Evolutionary conservation across 2,329 filamentous ascomycete species (phyloP), one percentile per base, ranked within the genome.

Genomic region (Grosmannia clavigera): DNA sequence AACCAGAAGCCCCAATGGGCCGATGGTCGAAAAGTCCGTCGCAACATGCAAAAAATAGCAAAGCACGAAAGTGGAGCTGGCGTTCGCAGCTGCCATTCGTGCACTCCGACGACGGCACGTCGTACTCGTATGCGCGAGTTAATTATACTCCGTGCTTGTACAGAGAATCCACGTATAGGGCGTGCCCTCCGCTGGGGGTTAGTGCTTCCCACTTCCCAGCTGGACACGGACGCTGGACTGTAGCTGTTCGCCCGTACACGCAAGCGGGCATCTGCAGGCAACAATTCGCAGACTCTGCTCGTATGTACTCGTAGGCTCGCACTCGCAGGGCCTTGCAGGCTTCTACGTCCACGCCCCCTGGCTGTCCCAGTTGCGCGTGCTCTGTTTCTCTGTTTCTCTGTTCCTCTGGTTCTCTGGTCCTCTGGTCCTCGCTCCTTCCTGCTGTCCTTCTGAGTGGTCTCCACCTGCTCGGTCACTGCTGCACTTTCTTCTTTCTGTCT

Each of bases 1-100:
- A 63, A 63, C 58, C 62, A 62, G 51, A 62, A 51, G 19, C 16
- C 51, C 38, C 58, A 60, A 61, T 62, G 29, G 58, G 2, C 14
- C 31, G 57, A 9, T 29, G 33, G 31, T 52, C 58, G 16, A 56
- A 60, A 52, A 38, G 58, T 51, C 29, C 29, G 40, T 59, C 52
- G 33, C 46, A 48, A 50, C n/a, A 40, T 40, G 38, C 38, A 40
- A 40, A 40, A 40, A 40, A 14, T 40, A 40, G 38, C 38, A 40
- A 16, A 40, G 38, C 38, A 40, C 38, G 7, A 43, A 14, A 38
- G 14, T 46, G 40, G 19, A 10, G 38, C 38, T 9, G 38, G 12
- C 14, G 33, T 6, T 11, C 16, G 31, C 33, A 12, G 19, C 48
- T 51, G 48, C 48, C 4, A 51, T 22, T 51, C 22, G 48, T 10